Evolutionary conservation across 1,284 basidiomycete species (phyloP).

Genomic region (Inonotus hispidus): DNA sequence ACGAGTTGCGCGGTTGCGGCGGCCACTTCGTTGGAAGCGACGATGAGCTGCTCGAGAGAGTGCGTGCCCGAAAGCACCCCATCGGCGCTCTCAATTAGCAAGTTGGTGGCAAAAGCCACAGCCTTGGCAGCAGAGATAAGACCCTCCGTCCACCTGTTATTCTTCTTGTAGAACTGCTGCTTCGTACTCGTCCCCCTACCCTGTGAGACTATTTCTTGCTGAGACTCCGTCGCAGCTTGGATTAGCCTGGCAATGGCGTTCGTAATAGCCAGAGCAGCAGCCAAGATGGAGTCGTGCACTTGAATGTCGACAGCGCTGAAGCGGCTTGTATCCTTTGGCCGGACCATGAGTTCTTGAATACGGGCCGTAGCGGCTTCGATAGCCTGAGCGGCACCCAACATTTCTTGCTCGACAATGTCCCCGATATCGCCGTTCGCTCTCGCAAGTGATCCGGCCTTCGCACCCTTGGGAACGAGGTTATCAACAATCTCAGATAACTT

Average conservation of each 20-base stretch:
- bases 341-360: conserved; percentile 84
- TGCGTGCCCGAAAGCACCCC: conserved; percentile 96
- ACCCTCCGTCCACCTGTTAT: conserved; percentile 99
- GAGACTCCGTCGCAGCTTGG: conserved; percentile 93
- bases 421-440: conserved; percentile 92
- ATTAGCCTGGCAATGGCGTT: conserved; percentile 94
- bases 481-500: conserved; percentile 89
- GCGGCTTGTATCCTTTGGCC: conserved; percentile 79
- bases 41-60: conserved; percentile 97
- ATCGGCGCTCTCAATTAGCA: conserved; percentile 97
- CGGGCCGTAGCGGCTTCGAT: conserved; percentile 93
- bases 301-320: conserved; percentile 91
- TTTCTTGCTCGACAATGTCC: conserved; percentile 95
- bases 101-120: conserved; percentile 94
- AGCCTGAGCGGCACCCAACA: conserved; percentile 88
- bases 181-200: conserved; percentile 87
- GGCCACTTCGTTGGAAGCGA: conserved; percentile 97
- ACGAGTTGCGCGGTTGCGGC: conserved; percentile 97
- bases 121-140: conserved; percentile 97
- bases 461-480: conserved; percentile 78
- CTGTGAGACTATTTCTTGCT: conserved; percentile 96
- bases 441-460: conserved; percentile 64
- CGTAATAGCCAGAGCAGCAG: conserved; percentile 92
- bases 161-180: conserved; percentile 99
- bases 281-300: conserved; percentile 97